Evolutionary conservation across 148 eudicot genomes (phyloP).

Genomic region (Polygonum aviculare): DNA sequence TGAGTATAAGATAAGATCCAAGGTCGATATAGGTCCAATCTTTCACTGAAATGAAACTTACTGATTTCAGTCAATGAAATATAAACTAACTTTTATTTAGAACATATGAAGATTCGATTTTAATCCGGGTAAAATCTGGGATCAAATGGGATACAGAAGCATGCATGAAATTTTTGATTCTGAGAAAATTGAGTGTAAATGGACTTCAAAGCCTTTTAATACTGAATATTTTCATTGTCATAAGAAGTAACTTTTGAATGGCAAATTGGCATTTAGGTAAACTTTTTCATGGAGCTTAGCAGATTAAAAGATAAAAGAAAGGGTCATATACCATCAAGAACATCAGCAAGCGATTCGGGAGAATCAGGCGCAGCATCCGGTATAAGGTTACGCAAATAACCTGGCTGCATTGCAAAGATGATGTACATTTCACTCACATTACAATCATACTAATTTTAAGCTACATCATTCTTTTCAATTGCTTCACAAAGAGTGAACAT

Average conservation of each 20-base stretch:
- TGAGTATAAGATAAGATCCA: background rate
- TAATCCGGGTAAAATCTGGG: background rate
- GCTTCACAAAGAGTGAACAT: background rate
- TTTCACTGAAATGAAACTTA: background rate
- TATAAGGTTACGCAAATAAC: constrained; percentile 67
- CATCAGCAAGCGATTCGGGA: constrained; percentile 64
- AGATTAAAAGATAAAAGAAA: background rate
- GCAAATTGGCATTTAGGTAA: background rate
- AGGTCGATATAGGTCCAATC: background rate
- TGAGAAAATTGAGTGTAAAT: too few species aligned
- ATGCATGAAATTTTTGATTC: too few species aligned
- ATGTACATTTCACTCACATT: background rate
- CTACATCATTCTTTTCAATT: background rate
- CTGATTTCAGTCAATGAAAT: background rate
- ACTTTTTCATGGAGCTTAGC: background rate
- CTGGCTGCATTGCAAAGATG: constrained; percentile 53
- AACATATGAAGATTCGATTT: background rate
- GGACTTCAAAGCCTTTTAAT: too few species aligned
- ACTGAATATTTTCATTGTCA: too few species aligned
- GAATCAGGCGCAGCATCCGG: constrained; percentile 74
- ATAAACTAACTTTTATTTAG: background rate
- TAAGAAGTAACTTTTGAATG: too few species aligned
- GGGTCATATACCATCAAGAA: constrained; percentile 51
- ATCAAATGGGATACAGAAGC: background rate
- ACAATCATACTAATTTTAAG: background rate